Evolutionary conservation across 345 rosid species (phyloP).

Genomic region (Streptanthus diversifolius): DNA sequence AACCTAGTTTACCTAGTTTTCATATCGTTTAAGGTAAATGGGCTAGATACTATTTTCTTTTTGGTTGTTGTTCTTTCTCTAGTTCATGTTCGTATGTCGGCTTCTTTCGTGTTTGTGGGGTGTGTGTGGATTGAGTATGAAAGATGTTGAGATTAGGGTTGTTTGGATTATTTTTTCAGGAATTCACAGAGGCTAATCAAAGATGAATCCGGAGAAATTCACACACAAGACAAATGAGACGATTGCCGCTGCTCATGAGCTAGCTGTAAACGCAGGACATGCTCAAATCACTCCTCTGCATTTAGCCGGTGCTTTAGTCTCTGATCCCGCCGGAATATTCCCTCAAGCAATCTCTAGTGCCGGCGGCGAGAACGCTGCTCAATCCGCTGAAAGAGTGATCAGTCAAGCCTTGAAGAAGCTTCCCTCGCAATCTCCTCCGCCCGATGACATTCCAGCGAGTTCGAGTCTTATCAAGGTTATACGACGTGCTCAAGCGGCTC

Average conservation of each 20-base stretch:
- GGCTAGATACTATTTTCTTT: not conserved
- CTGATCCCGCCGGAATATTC: slow-evolving; percentile 70
- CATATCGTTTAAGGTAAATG: slow-evolving; percentile 12
- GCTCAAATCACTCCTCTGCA: slow-evolving; percentile 88
- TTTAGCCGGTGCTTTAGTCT: slow-evolving; percentile 59
- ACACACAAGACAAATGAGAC: slow-evolving; percentile 91
- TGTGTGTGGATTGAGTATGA: not conserved
- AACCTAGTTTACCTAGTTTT: not conserved
- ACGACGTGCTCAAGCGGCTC: slow-evolving; percentile 70
- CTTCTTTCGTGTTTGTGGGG: not conserved
- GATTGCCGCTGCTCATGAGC: slow-evolving; percentile 61
- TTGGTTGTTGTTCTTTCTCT: not conserved
- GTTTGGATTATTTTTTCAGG: not conserved
- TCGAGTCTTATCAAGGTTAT: slow-evolving; percentile 64
- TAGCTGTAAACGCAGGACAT: slow-evolving; percentile 61
- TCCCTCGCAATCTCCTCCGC: slow-evolving; percentile 78
- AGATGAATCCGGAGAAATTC: slow-evolving; percentile 86
- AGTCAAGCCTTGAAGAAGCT: slow-evolving; percentile 69
- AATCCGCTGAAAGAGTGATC: slow-evolving; percentile 63
- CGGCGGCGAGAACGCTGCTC: slow-evolving; percentile 56
- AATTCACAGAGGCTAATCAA: not conserved
- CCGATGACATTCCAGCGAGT: slow-evolving; percentile 70
- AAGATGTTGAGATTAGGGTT: not conserved
- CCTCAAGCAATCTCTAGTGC: slow-evolving; percentile 55
- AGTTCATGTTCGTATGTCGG: not conserved